Evolutionary conservation across 148 eudicot genomes (phyloP).

Genomic region (Dianthus caryophyllus): DNA sequence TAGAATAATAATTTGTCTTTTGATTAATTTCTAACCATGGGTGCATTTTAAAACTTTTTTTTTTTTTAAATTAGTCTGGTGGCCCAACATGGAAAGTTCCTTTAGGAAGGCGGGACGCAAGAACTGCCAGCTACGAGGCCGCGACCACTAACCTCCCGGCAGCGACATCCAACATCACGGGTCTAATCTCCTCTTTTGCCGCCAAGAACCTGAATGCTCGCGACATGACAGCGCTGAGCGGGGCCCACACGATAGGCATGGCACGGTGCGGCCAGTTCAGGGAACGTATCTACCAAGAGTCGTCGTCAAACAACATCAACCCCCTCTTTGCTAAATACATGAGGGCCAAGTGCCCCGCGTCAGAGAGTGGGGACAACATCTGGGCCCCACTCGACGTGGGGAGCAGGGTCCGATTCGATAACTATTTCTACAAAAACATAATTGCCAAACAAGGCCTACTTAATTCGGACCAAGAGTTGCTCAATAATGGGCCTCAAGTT

Average conservation of each 20-base stretch:
- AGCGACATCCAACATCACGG: constrained; percentile 31
- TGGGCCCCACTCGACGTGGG: constrained; percentile 36
- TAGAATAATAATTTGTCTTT: too few relatives aligned
- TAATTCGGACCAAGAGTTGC: constrained; percentile 52
- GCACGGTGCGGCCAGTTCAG: constrained; percentile 40
- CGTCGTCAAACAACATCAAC: constrained; percentile 30
- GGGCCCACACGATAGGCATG: constrained; percentile 52
- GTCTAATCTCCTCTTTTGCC: constrained; percentile 33
- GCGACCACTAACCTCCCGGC: constrained; percentile 45
- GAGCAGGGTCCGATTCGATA: constrained; percentile 35
- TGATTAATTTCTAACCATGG: not conserved
- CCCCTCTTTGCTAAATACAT: constrained; percentile 21
- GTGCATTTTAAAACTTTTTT: constrained; percentile 7
- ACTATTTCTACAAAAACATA: constrained; percentile 33
- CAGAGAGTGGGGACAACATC: constrained; percentile 31
- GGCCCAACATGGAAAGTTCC: constrained; percentile 52
- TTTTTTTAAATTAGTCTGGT: constrained; percentile 37
- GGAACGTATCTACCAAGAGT: constrained; percentile 39
- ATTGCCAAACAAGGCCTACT: constrained; percentile 39
- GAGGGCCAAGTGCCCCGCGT: constrained; percentile 31
- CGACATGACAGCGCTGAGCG: constrained; percentile 50
- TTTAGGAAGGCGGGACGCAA: constrained; percentile 49
- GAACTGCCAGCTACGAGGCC: constrained; percentile 33
- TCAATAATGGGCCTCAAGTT: constrained; percentile 36
- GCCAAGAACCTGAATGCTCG: constrained; percentile 33